Evolutionary conservation across 805 yeast genomes (phyloP), one percentile per base, ranked within the genome.

Genomic region (Pichia scutulata): DNA sequence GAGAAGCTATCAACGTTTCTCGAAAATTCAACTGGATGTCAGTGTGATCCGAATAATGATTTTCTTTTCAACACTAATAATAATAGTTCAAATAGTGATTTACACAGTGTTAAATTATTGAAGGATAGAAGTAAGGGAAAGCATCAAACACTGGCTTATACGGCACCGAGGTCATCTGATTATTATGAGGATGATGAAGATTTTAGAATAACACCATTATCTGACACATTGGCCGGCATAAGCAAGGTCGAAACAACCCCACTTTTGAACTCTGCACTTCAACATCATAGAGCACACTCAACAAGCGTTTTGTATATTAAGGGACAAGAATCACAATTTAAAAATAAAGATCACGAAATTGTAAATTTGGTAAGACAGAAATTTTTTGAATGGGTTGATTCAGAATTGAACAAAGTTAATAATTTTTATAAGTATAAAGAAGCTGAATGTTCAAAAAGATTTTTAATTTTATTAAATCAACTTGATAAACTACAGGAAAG

Each of bases 381-480:
- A 47, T 89, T 87, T 55, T 54, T 74, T 14, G 64, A 59, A 2
- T 88, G 95, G 95, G 72, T 88, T 7, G 84, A 85, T 47, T 50
- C 58, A 0, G 84, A 88, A 62, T 67, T 83, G 23, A 52, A 43
- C 2, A 84, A 81, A 63, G 83, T 87, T 7, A 79, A 85, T 37
- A 45, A 39, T 0, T 88, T 88, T 58, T 87, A 76, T 63, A 70
- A 62, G 42, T 77, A 74, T 28, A 78, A 75, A 56, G 93, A 86
- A 58, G 69, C 71, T 22, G 84, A 77, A 23, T 80, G 77, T 1
- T 70, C 77, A 33, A 78, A 76, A 50, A 70, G 92, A 50, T 84
- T 75, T 55, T 61, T 80, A 16, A 59, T 82, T 5, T 60, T 88
- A 19, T 83, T 84, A 58, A 86, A 79, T 57, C 96, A 88, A 63